These are phyloP conservation scores for Pseudogymnoascus sp. DNA, from an alignment of 2,329 filamentous ascomycete species.

Conservation along the genomic window DNA sequence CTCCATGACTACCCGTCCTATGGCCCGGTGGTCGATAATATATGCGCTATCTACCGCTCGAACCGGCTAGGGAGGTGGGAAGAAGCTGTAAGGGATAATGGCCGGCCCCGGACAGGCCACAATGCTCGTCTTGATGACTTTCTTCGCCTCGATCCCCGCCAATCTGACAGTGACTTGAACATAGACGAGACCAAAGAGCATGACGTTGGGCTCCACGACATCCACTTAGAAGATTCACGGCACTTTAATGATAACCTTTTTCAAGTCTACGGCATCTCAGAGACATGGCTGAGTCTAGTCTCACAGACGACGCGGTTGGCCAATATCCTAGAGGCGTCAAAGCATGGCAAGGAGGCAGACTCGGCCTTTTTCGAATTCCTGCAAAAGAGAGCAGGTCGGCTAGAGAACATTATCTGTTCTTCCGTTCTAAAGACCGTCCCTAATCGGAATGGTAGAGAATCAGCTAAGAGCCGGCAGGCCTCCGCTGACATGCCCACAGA, in stretches of 20 bases:
- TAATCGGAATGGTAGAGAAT: neutral
- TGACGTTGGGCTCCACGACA: slow-evolving; percentile 13
- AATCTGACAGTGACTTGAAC: slow-evolving; percentile 31
- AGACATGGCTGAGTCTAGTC: slow-evolving; percentile 35
- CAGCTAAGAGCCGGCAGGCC: slow-evolving; percentile 12
- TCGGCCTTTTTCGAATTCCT: neutral
- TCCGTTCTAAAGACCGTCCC: slow-evolving; percentile 16
- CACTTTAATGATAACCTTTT: slow-evolving; percentile 30
- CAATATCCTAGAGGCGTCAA: slow-evolving; percentile 27
- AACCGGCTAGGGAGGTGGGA: neutral
- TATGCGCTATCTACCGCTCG: slow-evolving; percentile 19
- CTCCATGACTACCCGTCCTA: slow-evolving; percentile 18
- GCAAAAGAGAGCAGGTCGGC: slow-evolving; percentile 9
- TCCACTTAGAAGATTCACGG: slow-evolving; percentile 9
- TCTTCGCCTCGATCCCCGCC: slow-evolving; percentile 28
- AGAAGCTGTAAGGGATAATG: slow-evolving; percentile 12
- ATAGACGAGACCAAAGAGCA: slow-evolving; percentile 30
- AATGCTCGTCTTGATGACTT: slow-evolving; percentile 30
- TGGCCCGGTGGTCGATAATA: slow-evolving; percentile 13
- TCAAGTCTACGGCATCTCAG: slow-evolving; percentile 35
- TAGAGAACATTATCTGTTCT: slow-evolving; percentile 28
- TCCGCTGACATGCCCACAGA: neutral
- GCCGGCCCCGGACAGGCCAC: slow-evolving; percentile 20
- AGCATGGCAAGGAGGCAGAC: slow-evolving; percentile 3
- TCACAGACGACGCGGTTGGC: slow-evolving; percentile 36